Evolutionary conservation across 495 filamentous ascomycete genomes (phyloP), one percentile per base, ranked within the genome.

Genomic region (Tetracladium marchalianum): DNA sequence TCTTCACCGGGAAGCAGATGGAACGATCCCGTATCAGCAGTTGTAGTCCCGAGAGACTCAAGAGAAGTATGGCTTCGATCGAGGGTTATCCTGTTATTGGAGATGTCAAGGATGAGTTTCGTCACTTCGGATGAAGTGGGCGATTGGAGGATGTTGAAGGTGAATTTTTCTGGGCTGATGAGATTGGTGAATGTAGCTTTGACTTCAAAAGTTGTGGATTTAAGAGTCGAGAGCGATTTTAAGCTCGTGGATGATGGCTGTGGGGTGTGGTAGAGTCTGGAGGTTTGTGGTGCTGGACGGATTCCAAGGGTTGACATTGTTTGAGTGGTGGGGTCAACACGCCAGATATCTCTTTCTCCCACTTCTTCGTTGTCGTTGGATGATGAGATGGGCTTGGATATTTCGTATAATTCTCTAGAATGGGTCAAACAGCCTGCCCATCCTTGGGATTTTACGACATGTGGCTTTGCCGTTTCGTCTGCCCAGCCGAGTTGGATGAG

Each of bases 1-100:
- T 51, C 54, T 36, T 66, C 63, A 27, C 57, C 60, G 11, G 62
- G 57, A 8, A 64, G 46, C 6, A 65, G 52, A 12, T 55, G 17
- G 43, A 57, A 58, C 2, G 48, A 42, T 3, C 53, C 57, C 10
- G 50, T 47, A 18, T 60, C 57, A 4, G 47, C 32, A 31, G 55
- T 41, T 6, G 44, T 52, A n/a, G 50, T 53, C 2, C 57, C 61
- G n/a, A 57, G 42, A 1, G 55, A 58, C 11, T 56, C 53, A 11
- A 50, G 35, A 10, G 57, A 58, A 3, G 61, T 47, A 11, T 53
- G 57, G 17, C 46, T 53, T 17, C 57, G 51, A 36, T 64, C 57
- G 37, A 64, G 40, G n/a, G 54, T 47, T 24, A 64, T 53, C 4
- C 39, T 43, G 9, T 52, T 44, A 37, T 56, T 41, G 11, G 47